Percentiles rank a stretch among this genome's conserved stretches.
Evolutionary conservation across 768 basidiomycete species (phyloP).

Genomic region (Suillus plorans): DNA sequence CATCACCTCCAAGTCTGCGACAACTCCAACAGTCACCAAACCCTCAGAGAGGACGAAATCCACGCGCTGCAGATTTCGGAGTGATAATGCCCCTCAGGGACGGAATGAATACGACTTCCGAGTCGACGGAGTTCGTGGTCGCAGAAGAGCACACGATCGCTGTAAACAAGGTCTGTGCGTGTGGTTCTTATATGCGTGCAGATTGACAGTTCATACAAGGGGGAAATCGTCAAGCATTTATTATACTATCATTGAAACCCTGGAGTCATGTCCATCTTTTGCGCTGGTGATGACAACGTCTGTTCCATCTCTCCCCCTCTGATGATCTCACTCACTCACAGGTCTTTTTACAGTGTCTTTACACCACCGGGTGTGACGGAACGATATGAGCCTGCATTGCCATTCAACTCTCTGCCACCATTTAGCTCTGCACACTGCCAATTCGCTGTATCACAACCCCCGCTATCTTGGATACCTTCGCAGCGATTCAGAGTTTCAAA

Average conservation of each 20-base stretch:
- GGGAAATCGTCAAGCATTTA: slow-evolving; percentile 95
- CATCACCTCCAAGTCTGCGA: neutral
- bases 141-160: slow-evolving; percentile 89
- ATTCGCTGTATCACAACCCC: slow-evolving; percentile 33
- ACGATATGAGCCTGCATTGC: slow-evolving; percentile 32
- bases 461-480: slow-evolving; percentile 41
- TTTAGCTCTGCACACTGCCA: slow-evolving; percentile 27
- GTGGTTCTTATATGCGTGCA: neutral
- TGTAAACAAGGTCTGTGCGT: slow-evolving; percentile 73
- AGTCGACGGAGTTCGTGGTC: slow-evolving; percentile 87
- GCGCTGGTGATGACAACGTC: slow-evolving; percentile 98
- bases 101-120: slow-evolving; percentile 91
- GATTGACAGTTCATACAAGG: slow-evolving; percentile 35
- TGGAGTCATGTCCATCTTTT: slow-evolving; percentile 94
- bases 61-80: slow-evolving; percentile 94
- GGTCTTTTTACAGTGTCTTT: slow-evolving; percentile 18
- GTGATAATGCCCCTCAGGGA: slow-evolving; percentile 95
- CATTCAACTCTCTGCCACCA: slow-evolving; percentile 36
- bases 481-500: slow-evolving; percentile 36
- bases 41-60: slow-evolving; percentile 96
- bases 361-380: slow-evolving; percentile 20
- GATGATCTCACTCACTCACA: neutral
- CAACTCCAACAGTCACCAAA: slow-evolving; percentile 71
- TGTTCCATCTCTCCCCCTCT: neutral
- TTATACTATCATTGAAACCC: slow-evolving; percentile 76